Evolutionary conservation across 441 rosid species (phyloP).

Genomic region (Pelargonium myrrhifolium): DNA sequence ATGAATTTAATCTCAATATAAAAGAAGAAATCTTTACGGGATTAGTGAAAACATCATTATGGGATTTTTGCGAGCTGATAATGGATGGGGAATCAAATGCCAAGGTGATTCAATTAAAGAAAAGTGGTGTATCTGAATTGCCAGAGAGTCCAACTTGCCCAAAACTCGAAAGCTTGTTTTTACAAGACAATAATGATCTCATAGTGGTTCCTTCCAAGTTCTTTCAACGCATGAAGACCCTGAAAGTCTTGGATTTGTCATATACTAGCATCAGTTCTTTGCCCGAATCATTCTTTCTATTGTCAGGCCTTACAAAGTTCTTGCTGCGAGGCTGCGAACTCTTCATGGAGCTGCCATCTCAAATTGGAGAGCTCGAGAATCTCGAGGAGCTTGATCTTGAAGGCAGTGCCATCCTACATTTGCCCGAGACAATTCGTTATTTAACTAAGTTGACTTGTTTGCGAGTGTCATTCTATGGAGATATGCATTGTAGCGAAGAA

Average conservation of each 20-base stretch:
- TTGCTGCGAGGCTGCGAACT: neutral
- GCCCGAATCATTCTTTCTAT: neutral
- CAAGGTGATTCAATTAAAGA: neutral
- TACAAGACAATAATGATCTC: neutral
- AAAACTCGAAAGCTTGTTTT: neutral
- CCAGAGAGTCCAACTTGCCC: neutral
- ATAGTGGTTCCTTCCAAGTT: neutral
- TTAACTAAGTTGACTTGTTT: neutral
- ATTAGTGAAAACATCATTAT: neutral
- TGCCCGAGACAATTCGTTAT: neutral
- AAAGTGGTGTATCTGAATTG: neutral
- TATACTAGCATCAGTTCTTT: neutral
- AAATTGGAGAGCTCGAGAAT: neutral
- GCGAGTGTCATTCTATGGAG: neutral
- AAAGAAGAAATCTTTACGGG: neutral
- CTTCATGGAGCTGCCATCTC: neutral
- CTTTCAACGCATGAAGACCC: neutral
- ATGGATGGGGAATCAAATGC: neutral
- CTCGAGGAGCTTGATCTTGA: constrained; percentile 3
- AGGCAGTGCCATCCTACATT: neutral
- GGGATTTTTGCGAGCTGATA: neutral
- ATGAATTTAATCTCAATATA: neutral
- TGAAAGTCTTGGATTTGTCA: neutral
- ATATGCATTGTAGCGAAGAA: neutral
- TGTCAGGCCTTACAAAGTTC: neutral